Evolutionary conservation across 495 filamentous ascomycete genomes (phyloP).

Genomic region (Trichoderma parareesei): DNA sequence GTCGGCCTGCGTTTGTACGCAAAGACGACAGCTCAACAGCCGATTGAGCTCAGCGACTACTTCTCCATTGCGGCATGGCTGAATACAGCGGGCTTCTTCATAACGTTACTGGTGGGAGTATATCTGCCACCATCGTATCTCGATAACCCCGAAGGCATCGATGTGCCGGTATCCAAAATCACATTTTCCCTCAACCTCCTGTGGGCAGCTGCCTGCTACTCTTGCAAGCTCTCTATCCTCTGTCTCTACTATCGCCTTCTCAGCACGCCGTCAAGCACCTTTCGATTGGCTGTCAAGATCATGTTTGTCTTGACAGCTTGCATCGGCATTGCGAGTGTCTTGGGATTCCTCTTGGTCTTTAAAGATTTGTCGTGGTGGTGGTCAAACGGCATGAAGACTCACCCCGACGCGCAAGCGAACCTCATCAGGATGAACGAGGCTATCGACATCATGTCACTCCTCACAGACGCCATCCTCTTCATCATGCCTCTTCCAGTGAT

Average conservation of each 20-base stretch:
- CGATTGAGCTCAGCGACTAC: slow-evolving; percentile 10
- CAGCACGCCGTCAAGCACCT: slow-evolving; percentile 5
- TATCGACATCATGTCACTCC: slow-evolving; percentile 11
- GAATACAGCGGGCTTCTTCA: slow-evolving; percentile 10
- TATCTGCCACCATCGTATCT: slow-evolving; percentile 9
- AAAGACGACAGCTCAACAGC: slow-evolving; percentile 7
- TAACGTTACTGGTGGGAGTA: slow-evolving; percentile 5
- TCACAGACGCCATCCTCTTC: slow-evolving; percentile 12
- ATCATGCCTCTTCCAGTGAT: slow-evolving; percentile 9
- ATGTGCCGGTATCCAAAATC: slow-evolving; percentile 12
- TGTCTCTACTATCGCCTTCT: slow-evolving; percentile 12
- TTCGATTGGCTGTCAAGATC: background rate
- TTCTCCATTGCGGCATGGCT: slow-evolving; percentile 11
- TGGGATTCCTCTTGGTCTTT: slow-evolving; percentile 11
- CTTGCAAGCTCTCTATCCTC: slow-evolving; percentile 11
- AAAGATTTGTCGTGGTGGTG: slow-evolving; percentile 11
- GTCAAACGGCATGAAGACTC: slow-evolving; percentile 3
- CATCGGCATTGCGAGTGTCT: background rate
- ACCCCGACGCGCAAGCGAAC: background rate
- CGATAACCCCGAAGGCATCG: slow-evolving; percentile 10
- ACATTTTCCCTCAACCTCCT: slow-evolving; percentile 12
- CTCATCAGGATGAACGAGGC: slow-evolving; percentile 8
- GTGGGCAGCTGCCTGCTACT: slow-evolving; percentile 11
- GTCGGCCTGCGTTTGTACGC: slow-evolving; percentile 11
- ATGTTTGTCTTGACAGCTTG: slow-evolving; percentile 10